Conservation (phyloP, 495 filamentous ascomycete species). For the Cairneyella variabilis region DNA sequence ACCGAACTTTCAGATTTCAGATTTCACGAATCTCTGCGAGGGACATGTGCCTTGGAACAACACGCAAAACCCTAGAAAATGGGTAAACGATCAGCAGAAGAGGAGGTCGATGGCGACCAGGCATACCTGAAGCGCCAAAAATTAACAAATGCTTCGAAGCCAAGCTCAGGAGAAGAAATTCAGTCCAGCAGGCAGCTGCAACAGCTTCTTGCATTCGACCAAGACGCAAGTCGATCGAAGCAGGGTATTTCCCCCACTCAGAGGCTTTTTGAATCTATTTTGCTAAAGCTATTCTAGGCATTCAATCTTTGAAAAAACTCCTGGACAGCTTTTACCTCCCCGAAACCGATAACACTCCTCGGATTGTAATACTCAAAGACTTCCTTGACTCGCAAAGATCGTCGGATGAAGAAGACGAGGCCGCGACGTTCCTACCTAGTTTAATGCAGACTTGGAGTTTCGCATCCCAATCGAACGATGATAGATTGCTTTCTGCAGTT, state of each 20-base stretch:
- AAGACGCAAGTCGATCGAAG: conserved; percentile 55
- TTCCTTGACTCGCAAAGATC: conserved; percentile 69
- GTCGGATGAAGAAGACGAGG: conserved; percentile 46
- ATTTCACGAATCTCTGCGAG: too few species aligned
- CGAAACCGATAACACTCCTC: conserved; percentile 46
- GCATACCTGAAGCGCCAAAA: conserved; percentile 29
- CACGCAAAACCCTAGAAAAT: conserved; percentile 11
- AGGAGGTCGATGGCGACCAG: conserved; percentile 19
- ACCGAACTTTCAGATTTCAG: too few species aligned
- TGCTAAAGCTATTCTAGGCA: conserved; percentile 42
- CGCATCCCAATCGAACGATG: conserved; percentile 66
- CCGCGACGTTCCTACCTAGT: conserved; percentile 60
- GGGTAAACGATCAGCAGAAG: conserved; percentile 22
- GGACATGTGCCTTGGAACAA: too few species aligned
- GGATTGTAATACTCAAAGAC: conserved; percentile 60
- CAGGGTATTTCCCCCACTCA: conserved; percentile 48
- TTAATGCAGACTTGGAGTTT: conserved; percentile 78
- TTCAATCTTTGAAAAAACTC: conserved; percentile 73
- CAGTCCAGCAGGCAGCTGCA: conserved; percentile 56
- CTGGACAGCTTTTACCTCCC: conserved; percentile 57
- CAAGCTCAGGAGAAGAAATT: conserved; percentile 41
- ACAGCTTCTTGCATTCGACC: conserved; percentile 61
- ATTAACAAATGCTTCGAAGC: conserved; percentile 10
- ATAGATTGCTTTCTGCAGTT: conserved; percentile 68
- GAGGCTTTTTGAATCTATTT: neutral